A percentile compares a stretch with the other conserved stretches of the same genome.
Conservation (phyloP, 257 asterid species). For the Jaltomata sinuosa region DNA sequence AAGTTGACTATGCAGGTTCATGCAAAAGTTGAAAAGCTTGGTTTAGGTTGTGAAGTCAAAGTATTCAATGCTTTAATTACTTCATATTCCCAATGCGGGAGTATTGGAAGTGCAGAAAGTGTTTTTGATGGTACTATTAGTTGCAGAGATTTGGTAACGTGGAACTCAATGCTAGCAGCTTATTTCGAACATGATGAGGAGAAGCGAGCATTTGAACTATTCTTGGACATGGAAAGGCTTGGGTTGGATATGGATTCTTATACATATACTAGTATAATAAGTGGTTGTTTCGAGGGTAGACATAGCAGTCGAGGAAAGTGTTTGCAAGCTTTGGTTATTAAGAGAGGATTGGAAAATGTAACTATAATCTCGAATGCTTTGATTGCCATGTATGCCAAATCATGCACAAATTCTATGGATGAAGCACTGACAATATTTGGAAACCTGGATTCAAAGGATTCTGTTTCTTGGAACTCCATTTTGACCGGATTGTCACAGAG, state of each 20-base stretch:
- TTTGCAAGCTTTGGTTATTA: constrained; percentile 60
- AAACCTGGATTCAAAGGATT: constrained; percentile 36
- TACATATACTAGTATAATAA: constrained; percentile 53
- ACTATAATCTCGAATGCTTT: constrained; percentile 56
- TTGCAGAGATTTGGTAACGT: constrained; percentile 54
- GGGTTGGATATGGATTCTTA: constrained; percentile 52
- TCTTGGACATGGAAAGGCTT: constrained; percentile 49
- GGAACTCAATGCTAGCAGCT: constrained; percentile 86
- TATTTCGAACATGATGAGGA: constrained; percentile 35
- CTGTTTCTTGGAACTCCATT: constrained; percentile 70
- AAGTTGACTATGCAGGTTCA: constrained; percentile 52
- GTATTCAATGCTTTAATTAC: constrained; percentile 64
- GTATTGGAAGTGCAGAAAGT: constrained; percentile 36
- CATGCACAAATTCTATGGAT: constrained; percentile 30
- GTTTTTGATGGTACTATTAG: constrained; percentile 44
- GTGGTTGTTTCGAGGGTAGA: constrained; percentile 40
- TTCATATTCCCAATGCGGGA: constrained; percentile 60
- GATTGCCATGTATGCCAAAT: constrained; percentile 60
- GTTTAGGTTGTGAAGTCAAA: constrained; percentile 47
- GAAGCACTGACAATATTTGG: constrained; percentile 48
- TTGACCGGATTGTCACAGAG: constrained; percentile 73
- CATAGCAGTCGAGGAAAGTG: constrained; percentile 36
- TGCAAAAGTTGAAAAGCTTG: constrained; percentile 52
- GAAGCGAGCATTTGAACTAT: constrained; percentile 39
- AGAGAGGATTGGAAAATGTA: constrained; percentile 55